Conservation (phyloP, 192 early-diverging fungal genomes). For the Hyaloraphidium curvatum region DNA sequence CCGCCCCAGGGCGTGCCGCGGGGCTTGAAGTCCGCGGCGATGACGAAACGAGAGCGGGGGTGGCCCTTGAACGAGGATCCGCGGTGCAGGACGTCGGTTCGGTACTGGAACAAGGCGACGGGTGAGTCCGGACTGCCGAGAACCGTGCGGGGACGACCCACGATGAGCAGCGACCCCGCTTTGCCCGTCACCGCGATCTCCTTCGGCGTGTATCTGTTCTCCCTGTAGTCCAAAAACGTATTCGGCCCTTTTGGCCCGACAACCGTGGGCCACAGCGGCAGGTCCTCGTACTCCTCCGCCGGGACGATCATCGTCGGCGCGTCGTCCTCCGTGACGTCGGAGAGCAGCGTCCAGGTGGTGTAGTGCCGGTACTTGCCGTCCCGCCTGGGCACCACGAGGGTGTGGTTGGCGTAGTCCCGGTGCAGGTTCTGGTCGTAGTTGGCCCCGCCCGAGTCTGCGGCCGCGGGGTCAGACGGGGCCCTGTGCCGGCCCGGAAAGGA, state of each 20-base stretch:
- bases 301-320: background rate
- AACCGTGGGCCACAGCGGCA: background rate
- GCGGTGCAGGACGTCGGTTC: slow-evolving; percentile 2
- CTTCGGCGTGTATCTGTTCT: too few species aligned
- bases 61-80: background rate
- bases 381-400: background rate
- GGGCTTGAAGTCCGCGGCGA: background rate
- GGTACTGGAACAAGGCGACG: too few species aligned
- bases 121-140: too few species aligned
- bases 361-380: background rate
- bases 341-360: background rate
- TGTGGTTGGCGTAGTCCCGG: background rate
- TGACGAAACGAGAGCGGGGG: background rate
- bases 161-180: background rate
- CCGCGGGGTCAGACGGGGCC: too few species aligned
- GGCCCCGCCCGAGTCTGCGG: background rate
- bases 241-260: background rate
- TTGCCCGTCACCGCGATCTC: slow-evolving; percentile 2
- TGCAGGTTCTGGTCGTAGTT: background rate
- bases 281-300: background rate
- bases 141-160: too few species aligned
- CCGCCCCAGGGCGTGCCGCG: background rate
- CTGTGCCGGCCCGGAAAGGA: too few species aligned
- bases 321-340: background rate
- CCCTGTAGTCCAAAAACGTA: background rate